Percentiles rank a stretch among this genome's conserved stretches.
Evolutionary conservation across 345 rosid species (phyloP).

Genomic region (Linum tenue): DNA sequence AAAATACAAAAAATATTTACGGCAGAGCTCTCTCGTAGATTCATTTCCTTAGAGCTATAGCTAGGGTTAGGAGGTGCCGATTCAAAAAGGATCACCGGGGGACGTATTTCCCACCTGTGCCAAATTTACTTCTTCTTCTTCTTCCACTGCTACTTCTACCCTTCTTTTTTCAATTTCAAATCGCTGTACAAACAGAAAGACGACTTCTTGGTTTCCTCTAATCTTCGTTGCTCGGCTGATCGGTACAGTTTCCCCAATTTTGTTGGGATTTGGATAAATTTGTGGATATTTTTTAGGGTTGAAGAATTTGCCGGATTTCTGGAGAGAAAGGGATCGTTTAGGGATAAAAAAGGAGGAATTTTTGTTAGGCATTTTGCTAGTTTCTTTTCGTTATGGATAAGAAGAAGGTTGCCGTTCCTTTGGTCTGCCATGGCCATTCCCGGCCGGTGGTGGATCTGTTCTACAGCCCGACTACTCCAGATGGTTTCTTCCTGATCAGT

Average conservation of each 20-base stretch:
- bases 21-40: not conserved
- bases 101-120: not conserved
- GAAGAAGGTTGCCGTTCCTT: conserved; percentile 48
- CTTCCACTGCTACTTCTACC: not conserved
- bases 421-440: conserved; percentile 84
- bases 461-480: conserved; percentile 71
- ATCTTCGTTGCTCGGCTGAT: not conserved
- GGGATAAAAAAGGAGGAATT: not conserved
- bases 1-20: not conserved
- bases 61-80: too few relatives aligned
- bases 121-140: not conserved
- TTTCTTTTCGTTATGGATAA: conserved; percentile 28
- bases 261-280: too few relatives aligned
- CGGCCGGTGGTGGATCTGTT: conserved; percentile 73
- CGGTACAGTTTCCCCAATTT: not conserved
- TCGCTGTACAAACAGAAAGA: too few relatives aligned
- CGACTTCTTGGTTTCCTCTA: not conserved
- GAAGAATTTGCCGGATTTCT: not conserved
- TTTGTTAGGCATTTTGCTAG: not conserved
- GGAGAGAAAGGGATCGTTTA: not conserved
- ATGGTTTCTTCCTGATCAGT: conserved; percentile 77
- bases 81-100: too few relatives aligned
- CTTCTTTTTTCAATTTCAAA: not conserved
- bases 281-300: not conserved
- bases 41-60: not conserved